Conservation (phyloP, 169 alveolate species). For the Plasmodium billcollinsi region DNA sequence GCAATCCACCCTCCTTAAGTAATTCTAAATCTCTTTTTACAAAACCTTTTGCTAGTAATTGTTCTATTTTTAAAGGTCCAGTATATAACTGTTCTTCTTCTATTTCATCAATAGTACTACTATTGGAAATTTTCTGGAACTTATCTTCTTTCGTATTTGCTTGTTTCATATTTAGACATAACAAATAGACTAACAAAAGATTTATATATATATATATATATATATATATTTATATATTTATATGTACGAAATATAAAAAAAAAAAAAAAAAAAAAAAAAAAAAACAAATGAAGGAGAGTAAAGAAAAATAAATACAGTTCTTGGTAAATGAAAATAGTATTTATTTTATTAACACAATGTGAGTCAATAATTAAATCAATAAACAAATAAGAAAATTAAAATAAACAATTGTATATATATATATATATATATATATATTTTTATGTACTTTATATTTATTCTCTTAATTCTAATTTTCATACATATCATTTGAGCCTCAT, state of each 20-base stretch:
- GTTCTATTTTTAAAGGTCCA: constrained; percentile 88
- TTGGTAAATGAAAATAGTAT: too few species aligned
- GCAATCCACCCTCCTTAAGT: constrained; percentile 89
- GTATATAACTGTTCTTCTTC: constrained; percentile 80
- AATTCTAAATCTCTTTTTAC: constrained; percentile 93
- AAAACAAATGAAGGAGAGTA: neutral
- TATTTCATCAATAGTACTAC: constrained; percentile 58
- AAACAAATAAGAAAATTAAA: too few species aligned
- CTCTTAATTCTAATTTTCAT: too few species aligned
- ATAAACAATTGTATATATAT: neutral
- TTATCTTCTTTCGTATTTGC: constrained; percentile 79
- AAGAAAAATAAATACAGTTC: too few species aligned
- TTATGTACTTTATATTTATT: too few species aligned
- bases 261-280: neutral
- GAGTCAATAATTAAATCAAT: too few species aligned
- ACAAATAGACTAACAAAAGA: neutral
- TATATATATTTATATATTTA: too few species aligned
- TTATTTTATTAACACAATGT: too few species aligned
- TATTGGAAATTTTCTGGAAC: constrained; percentile 25
- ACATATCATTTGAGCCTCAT: too few species aligned
- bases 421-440: neutral
- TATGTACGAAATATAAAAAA: neutral
- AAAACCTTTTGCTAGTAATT: constrained; percentile 88
- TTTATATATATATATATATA: too few species aligned
- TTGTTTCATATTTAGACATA: constrained; percentile 55